Base-by-base conservation (phyloP, 345 rosid species). In the Aquilaria sinensis region DNA sequence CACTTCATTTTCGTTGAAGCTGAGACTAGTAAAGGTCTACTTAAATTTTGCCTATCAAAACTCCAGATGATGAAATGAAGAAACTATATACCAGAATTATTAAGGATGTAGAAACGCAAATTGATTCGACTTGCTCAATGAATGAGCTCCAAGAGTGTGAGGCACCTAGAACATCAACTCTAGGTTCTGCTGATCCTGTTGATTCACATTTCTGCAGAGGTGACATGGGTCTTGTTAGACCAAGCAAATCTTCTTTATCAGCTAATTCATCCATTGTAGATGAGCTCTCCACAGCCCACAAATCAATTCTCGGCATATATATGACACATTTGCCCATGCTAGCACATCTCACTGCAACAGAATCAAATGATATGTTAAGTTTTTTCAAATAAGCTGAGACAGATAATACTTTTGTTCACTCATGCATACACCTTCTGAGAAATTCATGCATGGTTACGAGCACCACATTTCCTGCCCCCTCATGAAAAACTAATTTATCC, bases 301-400 rank as follows among this genome's bases (percentile, higher is more conserved):
- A 77, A 81, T 90, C 99, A 71, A 94, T 81, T 79, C 96, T 78
- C 48, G 99, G 97, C 96, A 90, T 82, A 77, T 84, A 94, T 37
- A 94, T 68, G 53, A 86, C 67, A 67, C 86, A 79, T 66, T 88
- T 79, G 49, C 80, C 78, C 61, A 66, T 67, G 67, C 86, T 82
- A 67, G 89, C 83, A 80, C 96, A 90, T 85, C 85, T 94, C 83
- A 77, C 99, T 94, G 85, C 74, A 76, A 75, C 60, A 54, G 67
- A 67, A 70, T 75, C 45, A 71, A 41, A 76, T 62, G 63, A 62
- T 47, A 14, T 45, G 62, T 62, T 51, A 72, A 62, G 50, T 51
- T 56, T 31, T 57, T 31, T 56, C 51, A 53, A 12, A 31, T 48
- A 14, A 62, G 49, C 16, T 51, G 53, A 32, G 43, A 11, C 45